Percentiles rank a stretch among this genome's conserved stretches.
Evolutionary conservation across 768 basidiomycete genomes (phyloP).

Genomic region (Tylopilus cervinicoccineus): DNA sequence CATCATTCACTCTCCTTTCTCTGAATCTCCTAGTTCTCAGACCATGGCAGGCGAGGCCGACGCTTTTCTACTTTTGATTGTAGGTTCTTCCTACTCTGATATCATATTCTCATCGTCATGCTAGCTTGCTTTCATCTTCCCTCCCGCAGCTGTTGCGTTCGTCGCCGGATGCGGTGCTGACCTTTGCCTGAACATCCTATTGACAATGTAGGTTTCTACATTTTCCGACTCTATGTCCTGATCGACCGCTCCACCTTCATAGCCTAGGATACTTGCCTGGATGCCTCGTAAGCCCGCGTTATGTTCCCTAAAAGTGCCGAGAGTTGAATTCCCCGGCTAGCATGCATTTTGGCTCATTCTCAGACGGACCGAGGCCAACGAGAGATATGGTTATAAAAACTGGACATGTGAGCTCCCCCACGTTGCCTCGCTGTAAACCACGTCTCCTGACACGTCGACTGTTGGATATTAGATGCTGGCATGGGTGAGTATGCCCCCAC

Average conservation of each 20-base stretch:
- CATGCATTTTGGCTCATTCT: conserved; percentile 89
- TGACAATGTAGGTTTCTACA: conserved; percentile 62
- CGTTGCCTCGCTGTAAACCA: not conserved
- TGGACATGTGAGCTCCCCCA: conserved; percentile 20
- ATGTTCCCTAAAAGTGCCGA: not conserved
- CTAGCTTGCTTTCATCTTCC: conserved; percentile 72
- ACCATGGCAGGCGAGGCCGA: conserved; percentile 17
- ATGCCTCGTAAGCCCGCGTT: conserved; percentile 35
- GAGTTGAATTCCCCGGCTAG: conserved; percentile 21
- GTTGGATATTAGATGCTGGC: conserved; percentile 9
- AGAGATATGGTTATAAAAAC: conserved; percentile 31
- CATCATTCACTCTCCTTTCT: conserved; percentile 16
- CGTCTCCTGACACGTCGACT: not conserved
- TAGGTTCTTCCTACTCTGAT: not conserved
- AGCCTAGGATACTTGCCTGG: conserved; percentile 77
- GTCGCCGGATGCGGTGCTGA: conserved; percentile 80
- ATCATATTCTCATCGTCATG: not conserved
- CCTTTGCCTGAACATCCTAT: conserved; percentile 72
- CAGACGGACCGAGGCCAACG: conserved; percentile 76
- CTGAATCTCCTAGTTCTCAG: not conserved
- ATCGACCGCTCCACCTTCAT: not conserved
- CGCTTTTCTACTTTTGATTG: conserved; percentile 7
- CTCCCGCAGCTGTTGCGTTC: conserved; percentile 71
- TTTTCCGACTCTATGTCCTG: not conserved
- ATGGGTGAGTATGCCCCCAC: conserved; percentile 17